Conservation (phyloP, 768 basidiomycete genomes). For the Boletus bicolor region DNA sequence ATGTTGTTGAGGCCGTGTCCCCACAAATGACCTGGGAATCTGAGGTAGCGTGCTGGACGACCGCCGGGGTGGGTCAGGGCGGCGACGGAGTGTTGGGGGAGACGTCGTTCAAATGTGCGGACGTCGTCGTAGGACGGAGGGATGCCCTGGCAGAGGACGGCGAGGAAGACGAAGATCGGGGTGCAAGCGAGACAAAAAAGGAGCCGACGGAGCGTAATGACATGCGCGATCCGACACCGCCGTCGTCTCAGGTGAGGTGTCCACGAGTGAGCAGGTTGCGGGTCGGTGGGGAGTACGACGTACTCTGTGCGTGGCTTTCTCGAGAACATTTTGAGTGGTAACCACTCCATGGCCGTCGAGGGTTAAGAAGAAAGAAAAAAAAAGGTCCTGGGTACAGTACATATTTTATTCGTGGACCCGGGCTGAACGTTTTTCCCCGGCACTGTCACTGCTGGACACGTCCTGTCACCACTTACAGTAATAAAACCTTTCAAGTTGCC, state of each 20-base stretch:
- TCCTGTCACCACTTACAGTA: too few relatives aligned
- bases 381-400: too few relatives aligned
- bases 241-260: conserved; percentile 8
- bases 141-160: conserved; percentile 35
- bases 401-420: too few relatives aligned
- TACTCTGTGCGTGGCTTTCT: conserved; percentile 7
- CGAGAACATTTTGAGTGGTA: neutral
- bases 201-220: conserved; percentile 29
- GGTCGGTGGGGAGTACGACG: conserved; percentile 7
- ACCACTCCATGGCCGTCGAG: neutral
- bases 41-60: conserved; percentile 35
- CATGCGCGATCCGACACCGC: conserved; percentile 7
- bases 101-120: conserved; percentile 32
- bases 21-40: conserved; percentile 56
- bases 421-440: too few relatives aligned
- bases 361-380: too few relatives aligned
- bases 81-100: conserved; percentile 39
- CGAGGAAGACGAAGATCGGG: conserved; percentile 26
- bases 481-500: too few relatives aligned
- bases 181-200: conserved; percentile 19
- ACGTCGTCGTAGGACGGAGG: conserved; percentile 40
- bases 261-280: neutral
- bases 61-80: conserved; percentile 3
- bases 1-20: conserved; percentile 62
- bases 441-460: too few relatives aligned